Conservation (phyloP, 176 grass and related monocot genomes). For the Oryza coarctata region DNA sequence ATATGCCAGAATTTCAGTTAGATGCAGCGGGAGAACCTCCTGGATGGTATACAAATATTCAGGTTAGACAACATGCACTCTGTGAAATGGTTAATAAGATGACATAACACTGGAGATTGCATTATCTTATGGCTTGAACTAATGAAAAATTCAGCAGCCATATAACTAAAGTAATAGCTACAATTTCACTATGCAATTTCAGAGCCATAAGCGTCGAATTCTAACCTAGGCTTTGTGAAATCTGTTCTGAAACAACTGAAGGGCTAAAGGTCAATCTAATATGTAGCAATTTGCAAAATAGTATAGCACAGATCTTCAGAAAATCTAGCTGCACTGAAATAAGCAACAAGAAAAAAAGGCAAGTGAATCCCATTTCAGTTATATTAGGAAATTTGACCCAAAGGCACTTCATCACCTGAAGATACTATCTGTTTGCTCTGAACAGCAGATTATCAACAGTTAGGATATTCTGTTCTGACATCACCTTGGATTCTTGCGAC, state of each 20-base stretch:
- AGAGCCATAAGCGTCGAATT: conserved; percentile 12
- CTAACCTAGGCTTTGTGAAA: background rate
- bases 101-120: background rate
- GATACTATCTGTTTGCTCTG: background rate
- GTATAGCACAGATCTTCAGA: background rate
- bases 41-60: conserved; percentile 33
- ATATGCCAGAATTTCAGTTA: conserved; percentile 75
- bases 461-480: conserved; percentile 11
- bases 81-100: conserved; percentile 24
- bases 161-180: background rate
- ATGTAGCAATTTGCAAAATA: conserved; percentile 16
- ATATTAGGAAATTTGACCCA: background rate
- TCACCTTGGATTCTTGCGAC: conserved; percentile 65
- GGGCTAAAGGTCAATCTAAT: background rate
- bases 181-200: background rate
- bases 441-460: background rate
- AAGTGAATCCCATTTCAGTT: background rate
- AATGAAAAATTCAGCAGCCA: no score
- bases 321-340: background rate
- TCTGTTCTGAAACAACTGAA: background rate
- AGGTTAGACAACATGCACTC: conserved; percentile 16
- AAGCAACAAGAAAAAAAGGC: background rate
- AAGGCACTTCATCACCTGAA: background rate
- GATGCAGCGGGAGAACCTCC: conserved; percentile 65
- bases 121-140: background rate